Evolutionary conservation across 2,329 filamentous ascomycete species (phyloP).

Genomic region (Paecilomyces fulvus): DNA sequence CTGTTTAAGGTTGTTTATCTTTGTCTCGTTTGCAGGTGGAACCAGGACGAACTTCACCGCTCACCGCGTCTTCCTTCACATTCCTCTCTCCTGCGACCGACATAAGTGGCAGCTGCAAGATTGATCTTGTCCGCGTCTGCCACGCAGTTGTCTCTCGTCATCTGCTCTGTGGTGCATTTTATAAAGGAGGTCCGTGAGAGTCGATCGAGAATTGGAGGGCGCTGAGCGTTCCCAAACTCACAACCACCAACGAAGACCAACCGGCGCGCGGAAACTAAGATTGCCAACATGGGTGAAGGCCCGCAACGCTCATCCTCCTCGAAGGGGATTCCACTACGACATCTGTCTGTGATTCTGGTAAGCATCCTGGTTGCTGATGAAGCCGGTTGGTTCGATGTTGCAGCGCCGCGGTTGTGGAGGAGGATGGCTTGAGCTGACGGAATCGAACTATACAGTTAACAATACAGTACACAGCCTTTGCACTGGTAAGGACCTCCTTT

Average conservation of each 20-base stretch:
- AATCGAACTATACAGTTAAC: slow-evolving; percentile 25
- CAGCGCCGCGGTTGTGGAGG: neutral
- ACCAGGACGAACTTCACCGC: slow-evolving; percentile 1
- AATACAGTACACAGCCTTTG: slow-evolving; percentile 35
- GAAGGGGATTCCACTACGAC: slow-evolving; percentile 24
- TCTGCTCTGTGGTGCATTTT: neutral
- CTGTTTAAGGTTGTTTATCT: neutral
- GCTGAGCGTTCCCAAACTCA: neutral
- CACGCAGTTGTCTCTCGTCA: neutral
- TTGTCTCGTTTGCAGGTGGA: slow-evolving; percentile 2
- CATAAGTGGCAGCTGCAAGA: neutral
- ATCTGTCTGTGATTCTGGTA: slow-evolving; percentile 34
- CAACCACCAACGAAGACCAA: neutral
- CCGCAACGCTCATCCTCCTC: slow-evolving; percentile 23
- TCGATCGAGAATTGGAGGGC: neutral
- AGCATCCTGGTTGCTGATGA: slow-evolving; percentile 7
- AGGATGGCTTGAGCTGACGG: neutral
- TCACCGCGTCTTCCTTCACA: neutral
- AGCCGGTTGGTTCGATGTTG: neutral
- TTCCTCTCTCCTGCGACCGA: neutral
- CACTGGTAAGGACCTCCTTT: slow-evolving; percentile 25
- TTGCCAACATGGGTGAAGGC: slow-evolving; percentile 24
- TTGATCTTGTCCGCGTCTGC: neutral
- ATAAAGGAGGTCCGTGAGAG: neutral
- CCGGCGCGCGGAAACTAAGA: slow-evolving; percentile 4